These are phyloP conservation scores for Leccinum broughii DNA, from an alignment of 768 basidiomycete species.

Conservation along the genomic window DNA sequence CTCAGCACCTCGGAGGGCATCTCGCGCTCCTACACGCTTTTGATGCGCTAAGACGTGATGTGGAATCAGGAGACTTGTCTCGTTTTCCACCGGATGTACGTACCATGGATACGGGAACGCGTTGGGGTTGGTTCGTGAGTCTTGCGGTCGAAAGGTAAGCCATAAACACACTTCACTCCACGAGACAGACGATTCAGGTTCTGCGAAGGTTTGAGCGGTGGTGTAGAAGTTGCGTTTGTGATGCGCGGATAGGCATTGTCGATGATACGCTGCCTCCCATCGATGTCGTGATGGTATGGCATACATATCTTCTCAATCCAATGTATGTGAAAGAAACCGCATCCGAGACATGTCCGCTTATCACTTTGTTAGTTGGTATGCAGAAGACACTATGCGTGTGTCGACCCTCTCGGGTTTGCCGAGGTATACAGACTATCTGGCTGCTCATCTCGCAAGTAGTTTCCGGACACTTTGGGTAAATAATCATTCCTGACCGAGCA, in stretches of 20 bases:
- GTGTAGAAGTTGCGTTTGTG: conserved; percentile 16
- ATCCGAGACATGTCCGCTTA: neutral
- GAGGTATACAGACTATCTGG: conserved; percentile 15
- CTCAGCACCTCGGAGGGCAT: too few relatives aligned
- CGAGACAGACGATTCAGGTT: too few relatives aligned
- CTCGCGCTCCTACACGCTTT: too few relatives aligned
- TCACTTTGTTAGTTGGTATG: conserved; percentile 16
- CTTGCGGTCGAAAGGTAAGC: conserved; percentile 36
- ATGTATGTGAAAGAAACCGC: conserved; percentile 14
- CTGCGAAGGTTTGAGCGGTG: conserved; percentile 35
- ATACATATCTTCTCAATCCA: conserved; percentile 38
- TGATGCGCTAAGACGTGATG: conserved; percentile 17
- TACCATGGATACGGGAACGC: conserved; percentile 17
- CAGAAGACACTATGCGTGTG: conserved; percentile 16
- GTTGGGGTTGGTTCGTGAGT: conserved; percentile 39
- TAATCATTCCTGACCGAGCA: neutral
- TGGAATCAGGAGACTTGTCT: conserved; percentile 17
- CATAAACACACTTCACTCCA: neutral
- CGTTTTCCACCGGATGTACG: conserved; percentile 13
- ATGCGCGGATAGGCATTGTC: neutral
- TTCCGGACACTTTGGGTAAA: neutral
- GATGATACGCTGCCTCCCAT: conserved; percentile 29
- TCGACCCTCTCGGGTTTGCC: conserved; percentile 6
- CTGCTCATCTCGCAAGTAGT: conserved; percentile 11
- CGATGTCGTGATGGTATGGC: conserved; percentile 41